Conservation (phyloP, 148 eudicot species). For the Euryodendron excelsum region DNA sequence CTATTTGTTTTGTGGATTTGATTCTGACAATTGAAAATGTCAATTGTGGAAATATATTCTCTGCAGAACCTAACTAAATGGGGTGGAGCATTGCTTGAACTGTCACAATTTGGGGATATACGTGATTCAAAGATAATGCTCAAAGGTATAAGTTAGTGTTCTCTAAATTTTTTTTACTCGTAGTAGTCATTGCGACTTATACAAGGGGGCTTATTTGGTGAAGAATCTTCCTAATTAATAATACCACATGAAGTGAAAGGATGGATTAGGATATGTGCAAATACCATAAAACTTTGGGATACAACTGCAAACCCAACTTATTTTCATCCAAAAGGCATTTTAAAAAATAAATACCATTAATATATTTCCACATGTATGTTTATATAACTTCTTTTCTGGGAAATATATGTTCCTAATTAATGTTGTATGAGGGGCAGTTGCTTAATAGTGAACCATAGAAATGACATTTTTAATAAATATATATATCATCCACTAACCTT, state of each 20-base stretch:
- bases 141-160: conserved; percentile 25
- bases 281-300: too few relatives aligned
- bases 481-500: not conserved
- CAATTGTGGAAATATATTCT: not conserved
- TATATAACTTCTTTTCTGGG: not conserved
- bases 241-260: too few relatives aligned
- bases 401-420: not conserved
- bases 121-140: conserved; percentile 36
- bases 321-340: too few relatives aligned
- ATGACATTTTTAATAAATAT: not conserved
- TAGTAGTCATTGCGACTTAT: not conserved
- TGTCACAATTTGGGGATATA: conserved; percentile 32
- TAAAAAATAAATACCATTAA: too few relatives aligned
- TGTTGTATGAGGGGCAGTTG: not conserved
- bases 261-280: too few relatives aligned
- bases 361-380: not conserved
- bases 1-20: not conserved
- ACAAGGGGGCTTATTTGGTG: not conserved
- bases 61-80: conserved; percentile 50
- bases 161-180: not conserved
- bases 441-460: not conserved
- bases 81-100: conserved; percentile 52
- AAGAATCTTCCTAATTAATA: too few relatives aligned
- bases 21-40: not conserved
- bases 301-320: too few relatives aligned